Conservation (phyloP, 805 yeast genomes). For the Candida parachauliodes region DNA sequence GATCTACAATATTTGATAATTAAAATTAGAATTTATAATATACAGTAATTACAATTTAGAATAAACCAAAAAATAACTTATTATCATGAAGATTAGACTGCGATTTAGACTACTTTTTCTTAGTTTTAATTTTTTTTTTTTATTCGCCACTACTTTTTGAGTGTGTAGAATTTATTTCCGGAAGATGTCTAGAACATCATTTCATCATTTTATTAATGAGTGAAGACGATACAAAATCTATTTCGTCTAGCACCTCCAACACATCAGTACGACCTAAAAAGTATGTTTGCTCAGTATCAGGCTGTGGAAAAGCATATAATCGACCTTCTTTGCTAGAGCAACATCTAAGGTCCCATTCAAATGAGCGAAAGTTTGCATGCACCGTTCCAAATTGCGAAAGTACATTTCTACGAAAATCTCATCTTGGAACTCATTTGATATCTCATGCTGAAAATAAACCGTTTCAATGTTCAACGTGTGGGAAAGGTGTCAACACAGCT, state of each 20-base stretch:
- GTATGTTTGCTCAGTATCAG: constrained; percentile 59
- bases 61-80: too few species aligned
- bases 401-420: constrained; percentile 72
- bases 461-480: constrained; percentile 67
- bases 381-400: constrained; percentile 58
- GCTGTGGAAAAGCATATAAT: constrained; percentile 73
- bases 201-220: too few species aligned
- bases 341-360: constrained; percentile 74
- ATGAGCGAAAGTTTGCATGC: constrained; percentile 75
- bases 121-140: too few species aligned
- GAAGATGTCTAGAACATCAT: too few species aligned
- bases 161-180: too few species aligned
- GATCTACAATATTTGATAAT: too few species aligned
- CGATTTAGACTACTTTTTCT: too few species aligned
- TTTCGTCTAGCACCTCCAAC: constrained; percentile 11
- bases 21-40: too few species aligned
- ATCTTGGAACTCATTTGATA: constrained; percentile 68
- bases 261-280: constrained; percentile 47
- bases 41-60: too few species aligned
- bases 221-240: constrained; percentile 14
- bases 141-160: too few species aligned
- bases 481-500: constrained; percentile 72
- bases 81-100: too few species aligned
- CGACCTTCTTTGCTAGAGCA: constrained; percentile 82
- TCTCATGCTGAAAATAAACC: constrained; percentile 66